A percentile compares a stretch with the other conserved stretches of the same genome.
Evolutionary conservation across 139 green algal genomes (phyloP).

Genomic region (Picochlorum costavermella): DNA sequence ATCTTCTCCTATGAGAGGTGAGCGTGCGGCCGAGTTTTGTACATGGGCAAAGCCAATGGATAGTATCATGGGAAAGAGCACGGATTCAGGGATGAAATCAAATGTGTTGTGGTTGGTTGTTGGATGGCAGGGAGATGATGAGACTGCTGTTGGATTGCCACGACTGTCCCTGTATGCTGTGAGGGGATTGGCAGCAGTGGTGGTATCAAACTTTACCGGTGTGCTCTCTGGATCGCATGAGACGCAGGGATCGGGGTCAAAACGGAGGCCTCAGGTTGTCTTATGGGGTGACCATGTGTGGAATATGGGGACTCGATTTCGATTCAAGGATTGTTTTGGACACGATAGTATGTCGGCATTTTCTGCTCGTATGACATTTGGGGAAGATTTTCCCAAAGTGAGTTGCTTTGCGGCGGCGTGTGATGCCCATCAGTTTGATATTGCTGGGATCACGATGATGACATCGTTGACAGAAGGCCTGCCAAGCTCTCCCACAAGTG

Average conservation of each 20-base stretch:
- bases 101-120: background rate
- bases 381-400: conserved; percentile 6
- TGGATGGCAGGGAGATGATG: background rate
- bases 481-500: background rate
- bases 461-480: background rate
- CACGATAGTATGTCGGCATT: background rate
- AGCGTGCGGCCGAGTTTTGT: background rate
- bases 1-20: too few species aligned
- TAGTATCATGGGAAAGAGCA: background rate
- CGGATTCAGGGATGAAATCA: background rate
- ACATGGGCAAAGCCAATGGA: conserved; percentile 1
- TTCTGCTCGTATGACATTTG: conserved; percentile 5
- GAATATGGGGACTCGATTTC: background rate
- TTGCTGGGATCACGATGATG: background rate
- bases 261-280: conserved; percentile 9
- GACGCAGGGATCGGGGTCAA: background rate
- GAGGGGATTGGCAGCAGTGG: conserved; percentile 19
- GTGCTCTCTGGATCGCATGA: conserved; percentile 1
- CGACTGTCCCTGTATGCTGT: conserved; percentile 18
- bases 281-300: conserved; percentile 22
- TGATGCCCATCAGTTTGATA: background rate
- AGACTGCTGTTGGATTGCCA: background rate
- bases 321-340: background rate
- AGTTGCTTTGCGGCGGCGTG: conserved; percentile 5
- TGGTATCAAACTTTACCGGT: conserved; percentile 15